phyloP scores from a whole-genome alignment of 2,329 filamentous ascomycete species.

The Monosporascus sp. region DNA sequence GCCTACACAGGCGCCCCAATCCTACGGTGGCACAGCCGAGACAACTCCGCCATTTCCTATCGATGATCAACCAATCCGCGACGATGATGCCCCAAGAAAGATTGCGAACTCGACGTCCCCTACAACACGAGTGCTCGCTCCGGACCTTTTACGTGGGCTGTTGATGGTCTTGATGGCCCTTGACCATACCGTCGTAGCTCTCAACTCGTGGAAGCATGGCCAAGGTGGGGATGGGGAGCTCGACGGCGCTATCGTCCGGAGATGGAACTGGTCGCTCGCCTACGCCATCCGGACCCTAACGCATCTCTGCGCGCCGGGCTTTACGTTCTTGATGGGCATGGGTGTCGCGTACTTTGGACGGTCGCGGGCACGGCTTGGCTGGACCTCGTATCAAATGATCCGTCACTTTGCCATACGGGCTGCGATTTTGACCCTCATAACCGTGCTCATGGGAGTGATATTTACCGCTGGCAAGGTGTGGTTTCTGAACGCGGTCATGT shows the following conservation, averaged over 20 bases:
- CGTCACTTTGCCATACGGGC: slow-evolving; percentile 35
- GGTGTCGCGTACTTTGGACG: slow-evolving; percentile 40
- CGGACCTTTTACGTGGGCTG: slow-evolving; percentile 39
- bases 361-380: slow-evolving; percentile 36
- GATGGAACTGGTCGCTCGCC: slow-evolving; percentile 33
- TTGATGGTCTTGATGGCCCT: slow-evolving; percentile 41
- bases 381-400: slow-evolving; percentile 29
- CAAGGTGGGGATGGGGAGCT: slow-evolving; percentile 31
- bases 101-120: no score
- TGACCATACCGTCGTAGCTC: slow-evolving; percentile 34
- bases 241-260: slow-evolving; percentile 29
- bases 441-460: slow-evolving; percentile 25
- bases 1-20: no score
- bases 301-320: slow-evolving; percentile 41
- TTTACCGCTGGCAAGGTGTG: slow-evolving; percentile 30
- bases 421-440: slow-evolving; percentile 30
- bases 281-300: slow-evolving; percentile 37
- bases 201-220: slow-evolving; percentile 37
- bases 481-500: slow-evolving; percentile 39
- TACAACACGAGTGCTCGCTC: slow-evolving; percentile 31
- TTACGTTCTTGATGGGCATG: slow-evolving; percentile 41
- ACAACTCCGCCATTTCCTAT: no score
- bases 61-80: no score
- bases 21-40: no score
- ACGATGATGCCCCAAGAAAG: no score